Conservation (phyloP, 352 stramenopile genomes). For the Phytopythium kandeliae region DNA sequence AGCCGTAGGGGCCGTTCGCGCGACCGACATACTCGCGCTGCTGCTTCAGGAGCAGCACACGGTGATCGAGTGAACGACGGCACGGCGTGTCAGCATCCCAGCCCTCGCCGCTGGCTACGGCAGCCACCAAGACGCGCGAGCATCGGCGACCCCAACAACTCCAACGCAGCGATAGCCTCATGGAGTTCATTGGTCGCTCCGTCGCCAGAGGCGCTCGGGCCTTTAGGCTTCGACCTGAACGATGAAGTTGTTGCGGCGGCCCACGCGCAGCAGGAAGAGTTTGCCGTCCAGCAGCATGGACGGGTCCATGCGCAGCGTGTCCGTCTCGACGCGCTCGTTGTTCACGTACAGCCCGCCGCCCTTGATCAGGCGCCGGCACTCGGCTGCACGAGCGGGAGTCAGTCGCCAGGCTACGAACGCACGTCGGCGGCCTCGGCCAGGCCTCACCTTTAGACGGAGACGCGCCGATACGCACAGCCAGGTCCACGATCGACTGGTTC, state of each 20-base stretch:
- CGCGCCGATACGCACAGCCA: constrained; percentile 88
- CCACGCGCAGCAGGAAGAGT: constrained; percentile 61
- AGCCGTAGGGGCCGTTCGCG: constrained; percentile 32
- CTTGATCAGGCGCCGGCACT: constrained; percentile 94
- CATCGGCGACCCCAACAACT: background rate
- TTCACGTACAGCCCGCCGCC: constrained; percentile 94
- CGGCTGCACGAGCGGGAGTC: constrained; percentile 43
- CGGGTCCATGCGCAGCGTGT: constrained; percentile 24
- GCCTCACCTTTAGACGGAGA: constrained; percentile 88
- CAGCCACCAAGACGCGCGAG: background rate
- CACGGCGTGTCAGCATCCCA: background rate
- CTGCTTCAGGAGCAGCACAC: constrained; percentile 46
- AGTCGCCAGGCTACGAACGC: background rate
- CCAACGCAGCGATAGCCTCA: background rate
- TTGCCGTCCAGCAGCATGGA: constrained; percentile 61
- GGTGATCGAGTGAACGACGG: constrained; percentile 7
- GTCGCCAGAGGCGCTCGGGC: background rate
- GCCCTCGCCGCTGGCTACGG: too few species aligned
- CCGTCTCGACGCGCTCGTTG: constrained; percentile 73
- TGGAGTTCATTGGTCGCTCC: background rate
- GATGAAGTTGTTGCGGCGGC: constrained; percentile 80
- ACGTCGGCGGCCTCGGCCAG: too few species aligned
- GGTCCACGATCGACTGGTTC: constrained; percentile 83
- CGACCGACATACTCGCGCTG: constrained; percentile 43
- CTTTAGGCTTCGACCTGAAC: constrained; percentile 36